Base-by-base conservation (phyloP, 305 asterid genomes). In the Ilex paraguariensis region DNA sequence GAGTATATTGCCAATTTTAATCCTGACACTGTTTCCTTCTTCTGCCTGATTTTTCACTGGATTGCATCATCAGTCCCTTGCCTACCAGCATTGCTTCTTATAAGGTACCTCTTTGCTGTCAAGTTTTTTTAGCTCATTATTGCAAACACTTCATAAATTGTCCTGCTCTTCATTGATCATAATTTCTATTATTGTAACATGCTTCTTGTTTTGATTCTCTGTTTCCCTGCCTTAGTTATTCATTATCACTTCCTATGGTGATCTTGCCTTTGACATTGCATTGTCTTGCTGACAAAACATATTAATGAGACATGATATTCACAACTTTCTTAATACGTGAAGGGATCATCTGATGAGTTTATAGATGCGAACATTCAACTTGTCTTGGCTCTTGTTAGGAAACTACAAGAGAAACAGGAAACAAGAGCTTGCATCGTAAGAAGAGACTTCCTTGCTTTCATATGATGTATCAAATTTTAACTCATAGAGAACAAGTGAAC, bases 321-420 rank as follows among this genome's bases (percentile, higher is more conserved):
- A 59, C 54, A 50, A 73, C 59, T 66, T 78, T 62, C 59, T 74
- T 61, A 71, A 66, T 54, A 56, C 74, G 67, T 79, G 81, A 73
- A 93, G 99, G 99, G 99, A 55, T 93, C 97, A 31, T 93, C 97
- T 17, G 99, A 93, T 69, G 97, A 87, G 16, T 93, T 74, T 75
- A 86, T 89, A 64, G 99, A 90, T 78, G 99, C 99, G 81, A 93
- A 93, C 80, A 85, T 93, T 73, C 97, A 93, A 79, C 96, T 93
- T 70, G 92, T 73, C 16, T 62, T 93, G 77, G 84, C 99, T 60
- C 89, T 86, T 65, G 87, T 90, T 45, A 80, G 78, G 71, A 90
- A 84, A 75, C 89, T 90, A 61, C 81, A 77, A 72, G 86, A 79
- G 82, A 93, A 83, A 86, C 87, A 67, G 76, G 96, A 87, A 75